Evolutionary conservation across 1,284 basidiomycete species (phyloP), one percentile per base, ranked within the genome.

Genomic region (Ustilago loliicola): DNA sequence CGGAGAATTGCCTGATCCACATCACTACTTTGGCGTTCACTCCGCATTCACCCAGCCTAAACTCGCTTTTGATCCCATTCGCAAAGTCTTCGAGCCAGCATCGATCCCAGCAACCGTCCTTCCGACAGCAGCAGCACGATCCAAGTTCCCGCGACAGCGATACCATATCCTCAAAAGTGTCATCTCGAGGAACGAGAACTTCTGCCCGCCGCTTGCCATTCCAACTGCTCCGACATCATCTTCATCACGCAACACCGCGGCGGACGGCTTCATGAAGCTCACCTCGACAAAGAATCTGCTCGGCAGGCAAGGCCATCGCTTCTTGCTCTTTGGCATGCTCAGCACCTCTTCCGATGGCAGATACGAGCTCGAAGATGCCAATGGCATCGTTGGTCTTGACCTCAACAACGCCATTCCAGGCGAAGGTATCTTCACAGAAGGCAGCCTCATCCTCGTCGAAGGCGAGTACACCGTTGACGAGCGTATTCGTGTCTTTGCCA

Each of bases 381-480:
- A 99, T 80, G 97, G 96, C 3, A 89, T 89, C 25, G 96, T 99
- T 0, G 92, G 92, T 59, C 89, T 99, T 32, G 95, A 99, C 86
- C 92, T 98, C 81, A 91, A 92, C 5, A 92, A 93, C 80, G 90
- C 96, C 25, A 66, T 76, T 70, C 96, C 96, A 6, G 95, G 95
- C 51, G 96, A 98, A 86, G 97, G 97, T 0, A 87, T 99, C 17
- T 99, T 98, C 84, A 98, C 96, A 0, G 96, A 99, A 87, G 97
- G 97, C 0, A 94, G 93, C 70, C 93, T 98, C 87, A 94, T 95
- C 1, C 90, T 99, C 10, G 91, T 98, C 0, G 97, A 99, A 87
- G 97, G 97, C 36, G 94, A 96, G 83, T 99, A 98, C 85, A 98
- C 94, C 0, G 91, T 95, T 69, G 94, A 98, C 32, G 93, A 93